A percentile compares a stretch with the other conserved stretches of the same genome.
These are phyloP conservation scores for Lachnellula subtilissima DNA, from an alignment of 2,329 filamentous ascomycete species.

Conservation along the genomic window DNA sequence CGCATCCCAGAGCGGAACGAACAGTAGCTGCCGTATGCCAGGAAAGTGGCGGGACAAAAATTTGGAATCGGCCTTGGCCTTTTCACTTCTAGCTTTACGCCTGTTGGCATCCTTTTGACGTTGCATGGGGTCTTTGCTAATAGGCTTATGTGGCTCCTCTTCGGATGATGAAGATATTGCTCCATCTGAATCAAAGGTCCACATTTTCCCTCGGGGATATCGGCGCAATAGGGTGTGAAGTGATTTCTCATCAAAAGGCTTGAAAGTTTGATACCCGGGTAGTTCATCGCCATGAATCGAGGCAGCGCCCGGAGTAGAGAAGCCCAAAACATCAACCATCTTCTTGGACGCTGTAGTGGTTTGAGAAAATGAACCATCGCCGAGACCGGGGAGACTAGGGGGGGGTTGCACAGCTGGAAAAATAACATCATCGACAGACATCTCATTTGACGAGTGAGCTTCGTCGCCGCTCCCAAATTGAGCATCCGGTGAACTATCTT, in stretches of 20 bases:
- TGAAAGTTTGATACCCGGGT: slow-evolving; percentile 24
- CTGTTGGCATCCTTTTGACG: slow-evolving; percentile 7
- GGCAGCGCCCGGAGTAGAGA: slow-evolving; percentile 27
- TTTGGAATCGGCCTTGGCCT: slow-evolving; percentile 27
- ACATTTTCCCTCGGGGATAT: slow-evolving; percentile 44
- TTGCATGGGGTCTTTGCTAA: slow-evolving; percentile 1
- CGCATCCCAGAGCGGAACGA: slow-evolving; percentile 47
- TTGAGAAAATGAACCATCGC: slow-evolving; percentile 13
- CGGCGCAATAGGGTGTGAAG: slow-evolving; percentile 34
- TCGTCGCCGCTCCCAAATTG: slow-evolving; percentile 16
- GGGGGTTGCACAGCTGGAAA: too few species aligned
- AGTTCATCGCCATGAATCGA: slow-evolving; percentile 28
- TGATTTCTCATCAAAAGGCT: slow-evolving; percentile 26
- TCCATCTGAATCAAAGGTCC: slow-evolving; percentile 42
- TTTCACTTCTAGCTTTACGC: slow-evolving; percentile 12
- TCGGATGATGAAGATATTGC: slow-evolving; percentile 40
- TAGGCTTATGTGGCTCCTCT: slow-evolving; percentile 30
- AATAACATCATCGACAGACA: background rate
- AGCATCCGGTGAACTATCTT: slow-evolving; percentile 13
- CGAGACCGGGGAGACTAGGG: background rate
- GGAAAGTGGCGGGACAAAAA: slow-evolving; percentile 38
- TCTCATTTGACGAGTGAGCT: slow-evolving; percentile 1
- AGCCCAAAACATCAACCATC: slow-evolving; percentile 27
- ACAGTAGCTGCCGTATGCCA: slow-evolving; percentile 41
- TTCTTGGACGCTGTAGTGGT: slow-evolving; percentile 16